These are phyloP conservation scores for Lathyrus oleraceus DNA, from an alignment of 306 rosid genomes.

Conservation along the genomic window DNA sequence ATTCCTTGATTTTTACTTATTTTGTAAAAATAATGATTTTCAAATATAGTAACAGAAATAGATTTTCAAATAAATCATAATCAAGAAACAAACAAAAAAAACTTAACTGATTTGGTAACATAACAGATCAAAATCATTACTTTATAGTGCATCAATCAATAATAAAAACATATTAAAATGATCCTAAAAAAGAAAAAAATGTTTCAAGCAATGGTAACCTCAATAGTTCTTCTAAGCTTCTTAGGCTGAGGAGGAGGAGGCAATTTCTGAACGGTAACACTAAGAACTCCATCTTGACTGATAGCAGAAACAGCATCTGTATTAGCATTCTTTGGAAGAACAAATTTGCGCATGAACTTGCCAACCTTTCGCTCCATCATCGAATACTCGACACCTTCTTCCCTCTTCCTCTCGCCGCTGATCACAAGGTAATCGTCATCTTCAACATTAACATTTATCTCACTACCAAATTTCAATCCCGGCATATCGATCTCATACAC, in stretches of 20 bases:
- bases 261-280: background rate
- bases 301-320: background rate
- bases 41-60: background rate
- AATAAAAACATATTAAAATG: too few species aligned
- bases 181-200: too few species aligned
- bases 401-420: background rate
- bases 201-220: too few species aligned
- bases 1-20: constrained; percentile 30
- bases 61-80: too few species aligned
- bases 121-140: too few species aligned
- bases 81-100: background rate
- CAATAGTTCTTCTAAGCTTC: background rate
- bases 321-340: background rate
- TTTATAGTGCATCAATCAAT: background rate
- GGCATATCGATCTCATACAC: background rate
- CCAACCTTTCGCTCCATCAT: background rate
- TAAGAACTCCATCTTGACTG: background rate
- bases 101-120: too few species aligned
- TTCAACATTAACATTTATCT: background rate
- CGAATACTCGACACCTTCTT: background rate
- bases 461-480: background rate
- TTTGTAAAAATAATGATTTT: background rate
- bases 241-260: background rate
- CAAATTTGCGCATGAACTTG: background rate
- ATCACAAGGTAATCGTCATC: background rate